These are phyloP conservation scores for Melampsora larici-populina DNA, from an alignment of 1,284 basidiomycete genomes.

Conservation along the genomic window DNA sequence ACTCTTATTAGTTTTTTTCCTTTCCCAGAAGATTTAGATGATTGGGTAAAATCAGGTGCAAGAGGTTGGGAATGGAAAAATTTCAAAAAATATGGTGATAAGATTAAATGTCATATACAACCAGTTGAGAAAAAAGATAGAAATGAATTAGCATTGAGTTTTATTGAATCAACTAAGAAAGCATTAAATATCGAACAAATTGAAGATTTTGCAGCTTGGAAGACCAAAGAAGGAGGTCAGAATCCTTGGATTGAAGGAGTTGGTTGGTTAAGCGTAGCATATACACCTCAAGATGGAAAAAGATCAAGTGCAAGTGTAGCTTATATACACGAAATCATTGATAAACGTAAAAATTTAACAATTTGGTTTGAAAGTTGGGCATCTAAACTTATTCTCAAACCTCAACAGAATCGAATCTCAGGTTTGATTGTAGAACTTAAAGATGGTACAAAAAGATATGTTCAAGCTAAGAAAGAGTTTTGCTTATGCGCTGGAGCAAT, in stretches of 20 bases:
- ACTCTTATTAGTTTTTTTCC: constrained; percentile 55
- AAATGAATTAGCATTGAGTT: constrained; percentile 53
- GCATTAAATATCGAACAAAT: constrained; percentile 52
- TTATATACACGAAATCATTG: constrained; percentile 55
- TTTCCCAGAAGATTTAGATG: constrained; percentile 53
- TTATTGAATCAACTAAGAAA: constrained; percentile 50
- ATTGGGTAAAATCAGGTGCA: constrained; percentile 50
- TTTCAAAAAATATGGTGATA: constrained; percentile 53
- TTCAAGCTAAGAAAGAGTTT: constrained; percentile 51
- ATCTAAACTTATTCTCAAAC: constrained; percentile 44
- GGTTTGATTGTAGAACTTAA: constrained; percentile 49
- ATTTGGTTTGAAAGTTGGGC: constrained; percentile 55
- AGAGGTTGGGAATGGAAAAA: constrained; percentile 50
- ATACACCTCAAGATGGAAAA: constrained; percentile 53
- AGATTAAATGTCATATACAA: constrained; percentile 53
- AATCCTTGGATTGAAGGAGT: constrained; percentile 49
- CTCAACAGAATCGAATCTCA: constrained; percentile 2
- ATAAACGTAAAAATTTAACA: constrained; percentile 52
- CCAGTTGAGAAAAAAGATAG: constrained; percentile 53
- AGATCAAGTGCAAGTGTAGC: constrained; percentile 52
- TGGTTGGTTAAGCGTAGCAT: constrained; percentile 54
- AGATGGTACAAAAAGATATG: constrained; percentile 49
- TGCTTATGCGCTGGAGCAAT: constrained; percentile 54
- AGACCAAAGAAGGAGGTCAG: constrained; percentile 50
- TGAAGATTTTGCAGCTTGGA: constrained; percentile 45